These are phyloP conservation scores for Sutorius australiensis DNA, from an alignment of 768 basidiomycete genomes.

Conservation along the genomic window DNA sequence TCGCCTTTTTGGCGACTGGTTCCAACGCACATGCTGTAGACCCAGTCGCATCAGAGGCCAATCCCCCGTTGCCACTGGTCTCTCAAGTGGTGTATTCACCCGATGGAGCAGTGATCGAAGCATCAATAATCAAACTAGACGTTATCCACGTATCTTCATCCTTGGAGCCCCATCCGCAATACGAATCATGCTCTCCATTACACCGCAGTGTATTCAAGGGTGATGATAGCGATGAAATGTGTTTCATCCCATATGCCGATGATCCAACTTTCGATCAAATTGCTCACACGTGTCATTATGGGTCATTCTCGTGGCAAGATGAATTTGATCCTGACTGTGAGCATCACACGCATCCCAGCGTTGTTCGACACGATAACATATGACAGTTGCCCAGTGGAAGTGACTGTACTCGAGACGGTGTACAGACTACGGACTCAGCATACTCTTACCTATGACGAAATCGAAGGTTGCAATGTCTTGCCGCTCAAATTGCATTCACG, in stretches of 20 bases:
- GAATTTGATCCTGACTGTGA: slow-evolving; percentile 40
- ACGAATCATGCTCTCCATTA: slow-evolving; percentile 56
- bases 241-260: slow-evolving; percentile 62
- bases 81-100: slow-evolving; percentile 15
- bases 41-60: neutral
- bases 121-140: slow-evolving; percentile 12
- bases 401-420: slow-evolving; percentile 47
- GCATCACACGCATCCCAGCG: slow-evolving; percentile 9
- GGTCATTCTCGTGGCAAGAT: slow-evolving; percentile 49
- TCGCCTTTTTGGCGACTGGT: neutral
- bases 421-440: slow-evolving; percentile 39
- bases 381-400: slow-evolving; percentile 38
- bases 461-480: slow-evolving; percentile 49
- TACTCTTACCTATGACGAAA: slow-evolving; percentile 38
- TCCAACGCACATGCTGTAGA: neutral
- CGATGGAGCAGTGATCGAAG: slow-evolving; percentile 10
- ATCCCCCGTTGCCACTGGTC: neutral
- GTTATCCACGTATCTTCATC: slow-evolving; percentile 6
- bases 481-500: slow-evolving; percentile 35
- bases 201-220: slow-evolving; percentile 46
- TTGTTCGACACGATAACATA: slow-evolving; percentile 20
- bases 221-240: slow-evolving; percentile 55
- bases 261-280: slow-evolving; percentile 48
- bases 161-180: slow-evolving; percentile 36
- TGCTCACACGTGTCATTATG: slow-evolving; percentile 41